phyloP scores from a whole-genome alignment of 345 rosid species.

The Acer negundo region DNA sequence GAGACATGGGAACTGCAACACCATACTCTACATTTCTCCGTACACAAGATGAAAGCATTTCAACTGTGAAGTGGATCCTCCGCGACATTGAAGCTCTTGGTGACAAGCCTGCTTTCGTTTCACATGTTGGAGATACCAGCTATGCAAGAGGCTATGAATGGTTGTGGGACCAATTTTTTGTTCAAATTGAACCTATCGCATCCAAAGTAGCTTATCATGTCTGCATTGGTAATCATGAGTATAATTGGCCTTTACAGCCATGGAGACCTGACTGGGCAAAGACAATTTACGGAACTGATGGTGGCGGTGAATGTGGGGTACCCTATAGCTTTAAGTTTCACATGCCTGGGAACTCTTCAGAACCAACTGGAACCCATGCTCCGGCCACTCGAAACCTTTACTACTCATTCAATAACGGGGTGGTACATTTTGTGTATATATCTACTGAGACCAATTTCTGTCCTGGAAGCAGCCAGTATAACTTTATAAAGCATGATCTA shows the following conservation, averaged over 20 bases:
- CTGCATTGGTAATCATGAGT: conserved; percentile 93
- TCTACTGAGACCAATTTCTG: conserved; percentile 90
- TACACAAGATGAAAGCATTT: conserved; percentile 78
- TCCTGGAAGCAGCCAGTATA: conserved; percentile 67
- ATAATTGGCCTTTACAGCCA: conserved; percentile 90
- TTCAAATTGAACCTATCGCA: conserved; percentile 74
- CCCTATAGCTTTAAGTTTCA: conserved; percentile 86
- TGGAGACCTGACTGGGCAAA: conserved; percentile 88
- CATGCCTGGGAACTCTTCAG: conserved; percentile 94
- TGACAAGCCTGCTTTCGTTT: conserved; percentile 62
- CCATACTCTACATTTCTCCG: conserved; percentile 72
- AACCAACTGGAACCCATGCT: conserved; percentile 63
- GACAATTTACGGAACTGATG: conserved; percentile 61
- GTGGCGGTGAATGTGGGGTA: conserved; percentile 95
- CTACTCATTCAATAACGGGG: conserved; percentile 76
- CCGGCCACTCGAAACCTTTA: conserved; percentile 79
- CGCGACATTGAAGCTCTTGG: conserved; percentile 75
- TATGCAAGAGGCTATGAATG: conserved; percentile 86
- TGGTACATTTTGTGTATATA: conserved; percentile 74
- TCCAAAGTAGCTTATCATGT: conserved; percentile 84
- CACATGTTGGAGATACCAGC: conserved; percentile 93
- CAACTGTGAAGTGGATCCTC: conserved; percentile 83
- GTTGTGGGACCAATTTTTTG: conserved; percentile 94
- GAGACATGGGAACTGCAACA: conserved; percentile 87
- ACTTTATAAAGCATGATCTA: conserved; percentile 69